phyloP scores from a whole-genome alignment of 768 basidiomycete species.

The Lactifluus rugatus region DNA sequence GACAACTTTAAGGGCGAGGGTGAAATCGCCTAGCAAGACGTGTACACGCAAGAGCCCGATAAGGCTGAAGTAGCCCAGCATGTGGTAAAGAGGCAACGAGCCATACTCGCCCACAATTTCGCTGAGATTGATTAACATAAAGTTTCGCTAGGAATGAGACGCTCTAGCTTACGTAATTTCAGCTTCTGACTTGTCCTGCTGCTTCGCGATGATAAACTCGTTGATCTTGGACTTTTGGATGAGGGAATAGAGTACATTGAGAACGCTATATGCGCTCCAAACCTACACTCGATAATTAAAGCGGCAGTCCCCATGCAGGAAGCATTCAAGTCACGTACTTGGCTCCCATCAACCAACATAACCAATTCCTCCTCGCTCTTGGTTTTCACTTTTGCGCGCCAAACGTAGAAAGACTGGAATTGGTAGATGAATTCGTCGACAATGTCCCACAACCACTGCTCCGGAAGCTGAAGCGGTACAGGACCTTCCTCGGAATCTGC shows the following conservation, averaged over 20 bases:
- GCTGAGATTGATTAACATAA: conserved; percentile 29
- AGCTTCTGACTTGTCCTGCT: conserved; percentile 69
- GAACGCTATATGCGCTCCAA: conserved; percentile 96
- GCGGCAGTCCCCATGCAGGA: background rate
- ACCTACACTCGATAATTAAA: conserved; percentile 43
- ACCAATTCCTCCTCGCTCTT: conserved; percentile 86
- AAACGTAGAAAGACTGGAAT: conserved; percentile 92
- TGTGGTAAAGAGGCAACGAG: conserved; percentile 78
- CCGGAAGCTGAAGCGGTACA: conserved; percentile 85
- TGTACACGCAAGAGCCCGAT: conserved; percentile 94
- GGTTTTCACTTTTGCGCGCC: conserved; percentile 72
- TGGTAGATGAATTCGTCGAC: conserved; percentile 98
- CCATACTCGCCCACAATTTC: conserved; percentile 91
- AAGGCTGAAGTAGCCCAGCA: conserved; percentile 94
- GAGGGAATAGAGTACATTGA: conserved; percentile 96
- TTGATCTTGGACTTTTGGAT: conserved; percentile 96
- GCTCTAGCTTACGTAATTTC: conserved; percentile 62
- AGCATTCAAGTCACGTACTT: conserved; percentile 28
- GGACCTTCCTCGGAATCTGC: conserved; percentile 83
- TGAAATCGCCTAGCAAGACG: conserved; percentile 91
- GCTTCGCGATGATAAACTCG: conserved; percentile 79
- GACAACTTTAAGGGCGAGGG: conserved; percentile 89
- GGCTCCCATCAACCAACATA: conserved; percentile 68
- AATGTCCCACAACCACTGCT: conserved; percentile 98
- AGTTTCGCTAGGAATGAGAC: background rate